Evolutionary conservation across 371 early-diverging fungal species (phyloP).

Genomic region (Blakeslea trispora): DNA sequence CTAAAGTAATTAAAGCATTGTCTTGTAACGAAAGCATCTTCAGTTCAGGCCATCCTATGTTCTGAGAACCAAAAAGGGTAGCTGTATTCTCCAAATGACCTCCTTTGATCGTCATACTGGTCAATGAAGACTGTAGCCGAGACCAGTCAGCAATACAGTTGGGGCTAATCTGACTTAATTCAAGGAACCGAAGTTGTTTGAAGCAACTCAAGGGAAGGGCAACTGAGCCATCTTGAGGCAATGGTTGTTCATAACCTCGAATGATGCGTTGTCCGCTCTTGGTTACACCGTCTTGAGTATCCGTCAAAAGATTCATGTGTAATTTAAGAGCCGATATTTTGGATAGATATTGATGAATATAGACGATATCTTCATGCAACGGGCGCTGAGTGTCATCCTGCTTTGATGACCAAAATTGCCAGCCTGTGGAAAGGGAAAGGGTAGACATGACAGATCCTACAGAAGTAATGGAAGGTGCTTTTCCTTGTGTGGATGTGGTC

Average conservation of each 20-base stretch:
- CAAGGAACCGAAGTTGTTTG: conserved; percentile 49
- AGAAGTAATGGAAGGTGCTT: conserved; percentile 58
- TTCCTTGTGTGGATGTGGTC: conserved; percentile 29
- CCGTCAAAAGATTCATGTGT: conserved; percentile 40
- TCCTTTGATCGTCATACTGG: conserved; percentile 47
- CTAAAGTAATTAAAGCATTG: conserved; percentile 59
- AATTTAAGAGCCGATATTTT: conserved; percentile 55
- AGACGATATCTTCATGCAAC: conserved; percentile 56
- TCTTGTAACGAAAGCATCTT: conserved; percentile 58
- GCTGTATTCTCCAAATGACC: conserved; percentile 43
- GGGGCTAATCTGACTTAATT: conserved; percentile 52
- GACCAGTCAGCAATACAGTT: conserved; percentile 53
- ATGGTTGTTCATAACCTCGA: conserved; percentile 43
- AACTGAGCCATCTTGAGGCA: conserved; percentile 41
- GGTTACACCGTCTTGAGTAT: conserved; percentile 36
- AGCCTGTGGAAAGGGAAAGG: conserved; percentile 60
- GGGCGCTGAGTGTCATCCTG: conserved; percentile 29
- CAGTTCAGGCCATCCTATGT: conserved; percentile 45
- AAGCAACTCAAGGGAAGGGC: conserved; percentile 46
- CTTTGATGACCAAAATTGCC: conserved; percentile 63
- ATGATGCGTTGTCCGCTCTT: conserved; percentile 53
- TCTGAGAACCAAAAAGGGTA: conserved; percentile 10
- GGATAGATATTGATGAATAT: conserved; percentile 54
- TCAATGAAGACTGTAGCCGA: conserved; percentile 37
- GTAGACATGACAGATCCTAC: conserved; percentile 61